Evolutionary conservation across 2,329 filamentous ascomycete genomes (phyloP).

Genomic region (Cytospora schulzeri): DNA sequence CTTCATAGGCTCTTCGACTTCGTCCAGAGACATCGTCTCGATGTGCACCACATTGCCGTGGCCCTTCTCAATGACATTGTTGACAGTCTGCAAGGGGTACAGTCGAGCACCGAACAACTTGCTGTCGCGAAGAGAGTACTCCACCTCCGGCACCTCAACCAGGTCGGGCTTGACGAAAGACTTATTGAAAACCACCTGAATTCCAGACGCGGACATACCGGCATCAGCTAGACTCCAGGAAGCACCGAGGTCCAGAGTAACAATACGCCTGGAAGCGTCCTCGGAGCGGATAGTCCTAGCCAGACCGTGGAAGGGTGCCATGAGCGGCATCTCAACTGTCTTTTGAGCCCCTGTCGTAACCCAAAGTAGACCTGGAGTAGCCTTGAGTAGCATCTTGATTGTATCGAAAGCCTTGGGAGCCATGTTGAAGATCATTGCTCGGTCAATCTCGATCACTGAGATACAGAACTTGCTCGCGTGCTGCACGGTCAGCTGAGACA

Average conservation of each 20-base stretch:
- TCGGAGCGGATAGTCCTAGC: constrained; percentile 54
- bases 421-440: constrained; percentile 44
- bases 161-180: constrained; percentile 31
- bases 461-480: constrained; percentile 41
- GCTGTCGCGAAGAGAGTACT: constrained; percentile 45
- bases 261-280: constrained; percentile 45
- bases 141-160: constrained; percentile 39
- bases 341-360: constrained; percentile 46
- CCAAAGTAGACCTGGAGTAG: constrained; percentile 49
- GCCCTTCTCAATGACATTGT: constrained; percentile 46
- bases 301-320: constrained; percentile 48
- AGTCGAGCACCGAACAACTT: constrained; percentile 50
- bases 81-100: constrained; percentile 43
- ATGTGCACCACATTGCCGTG: constrained; percentile 7
- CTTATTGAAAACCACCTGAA: constrained; percentile 31
- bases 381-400: constrained; percentile 44
- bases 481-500: constrained; percentile 40
- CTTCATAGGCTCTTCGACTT: constrained; percentile 21
- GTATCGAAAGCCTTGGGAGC: constrained; percentile 41
- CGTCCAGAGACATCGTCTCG: constrained; percentile 1
- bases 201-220: not conserved
- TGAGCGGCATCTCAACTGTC: constrained; percentile 38
- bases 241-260: constrained; percentile 45
- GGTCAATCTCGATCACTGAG: constrained; percentile 49
- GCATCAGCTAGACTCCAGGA: not conserved